Evolutionary conservation across 345 rosid species (phyloP), one percentile per base, ranked within the genome.

Genomic region (Ricinus communis): DNA sequence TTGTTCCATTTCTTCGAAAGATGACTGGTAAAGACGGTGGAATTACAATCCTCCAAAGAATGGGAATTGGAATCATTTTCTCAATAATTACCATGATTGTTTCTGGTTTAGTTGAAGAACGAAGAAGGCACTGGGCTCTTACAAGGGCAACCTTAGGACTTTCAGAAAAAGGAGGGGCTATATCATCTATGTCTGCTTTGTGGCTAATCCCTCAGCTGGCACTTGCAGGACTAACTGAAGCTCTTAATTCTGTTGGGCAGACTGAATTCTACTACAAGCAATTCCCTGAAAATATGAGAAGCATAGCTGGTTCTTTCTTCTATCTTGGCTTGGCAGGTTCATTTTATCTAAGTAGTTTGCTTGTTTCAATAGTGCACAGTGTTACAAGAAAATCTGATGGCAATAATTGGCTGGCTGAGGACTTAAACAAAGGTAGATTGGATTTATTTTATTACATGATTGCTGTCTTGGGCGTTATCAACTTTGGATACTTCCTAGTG

Each of bases 11-110:
- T 59, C 74, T 88, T 30, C 75, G 59, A 62, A 80, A 40, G 54
- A 30, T 77, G 11, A 84, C 87, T 2, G 82, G 86, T 0, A 82
- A 72, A 76, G 81, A 81, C 8, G 81, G 81, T 0, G 88, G 88
- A 0, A 79, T 87, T 52, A 70, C 74, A 5, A 0, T 70, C 1
- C 74, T 70, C 6, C 79, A 75, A 15, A 69, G 74, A 58, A 63
- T 75, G 57, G 74, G 71, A 2, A 57, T 75, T 9, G 79, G 79
- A 22, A 63, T 70, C 4, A 3, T 75, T 18, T 36, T 75, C 7
- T 58, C 79, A 1, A 27, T 65, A 6, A 30, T 75, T 2, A 30
- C 58, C 0, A 64, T 51, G 55, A 6, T 64, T 0, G 65, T 70
- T 12, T 70, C 79, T 4, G 74, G 61, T 0, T 0, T 70, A n/a